A percentile compares a stretch with the other conserved stretches of the same genome.
These are phyloP conservation scores for Boletus patriciae DNA, from an alignment of 768 basidiomycete genomes.

Conservation along the genomic window DNA sequence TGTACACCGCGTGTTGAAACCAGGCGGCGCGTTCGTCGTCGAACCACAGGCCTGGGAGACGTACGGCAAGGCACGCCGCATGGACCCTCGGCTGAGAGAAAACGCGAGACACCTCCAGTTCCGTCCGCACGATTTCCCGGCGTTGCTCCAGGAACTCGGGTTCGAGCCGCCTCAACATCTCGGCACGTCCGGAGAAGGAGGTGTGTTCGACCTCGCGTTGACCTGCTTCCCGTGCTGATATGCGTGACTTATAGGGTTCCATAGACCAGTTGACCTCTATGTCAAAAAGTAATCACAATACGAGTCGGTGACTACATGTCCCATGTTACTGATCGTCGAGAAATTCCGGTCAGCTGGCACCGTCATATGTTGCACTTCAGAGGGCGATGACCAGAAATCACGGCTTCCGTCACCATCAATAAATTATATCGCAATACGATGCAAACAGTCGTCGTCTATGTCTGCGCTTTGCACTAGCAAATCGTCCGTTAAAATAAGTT, in stretches of 20 bases:
- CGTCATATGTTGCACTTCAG: too few species aligned
- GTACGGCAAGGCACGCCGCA: slow-evolving; percentile 74
- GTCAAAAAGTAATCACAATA: slow-evolving; percentile 35
- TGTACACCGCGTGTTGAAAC: slow-evolving; percentile 53
- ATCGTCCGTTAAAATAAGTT: too few species aligned
- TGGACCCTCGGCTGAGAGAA: slow-evolving; percentile 62
- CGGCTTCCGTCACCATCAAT: too few species aligned
- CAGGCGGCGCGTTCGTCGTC: slow-evolving; percentile 68
- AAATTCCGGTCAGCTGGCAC: too few species aligned
- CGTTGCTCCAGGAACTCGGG: slow-evolving; percentile 56
- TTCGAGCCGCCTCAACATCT: slow-evolving; percentile 52
- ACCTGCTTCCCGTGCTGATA: slow-evolving; percentile 1
- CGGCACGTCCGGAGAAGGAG: slow-evolving; percentile 63
- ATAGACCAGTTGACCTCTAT: slow-evolving; percentile 59
- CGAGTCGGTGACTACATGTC: too few species aligned
- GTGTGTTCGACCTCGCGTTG: slow-evolving; percentile 35
- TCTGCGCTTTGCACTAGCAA: too few species aligned
- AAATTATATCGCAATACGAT: too few species aligned
- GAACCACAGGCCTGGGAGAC: slow-evolving; percentile 88
- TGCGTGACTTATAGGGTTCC: slow-evolving; percentile 15
- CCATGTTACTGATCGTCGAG: too few species aligned
- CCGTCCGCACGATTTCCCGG: slow-evolving; percentile 63
- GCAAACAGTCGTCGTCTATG: too few species aligned
- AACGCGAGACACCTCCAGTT: slow-evolving; percentile 56
- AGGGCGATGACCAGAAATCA: too few species aligned